Evolutionary conservation across 225 moss, liverwort and hornwort species (phyloP).

Genomic region (Marchantia polymorpha): DNA sequence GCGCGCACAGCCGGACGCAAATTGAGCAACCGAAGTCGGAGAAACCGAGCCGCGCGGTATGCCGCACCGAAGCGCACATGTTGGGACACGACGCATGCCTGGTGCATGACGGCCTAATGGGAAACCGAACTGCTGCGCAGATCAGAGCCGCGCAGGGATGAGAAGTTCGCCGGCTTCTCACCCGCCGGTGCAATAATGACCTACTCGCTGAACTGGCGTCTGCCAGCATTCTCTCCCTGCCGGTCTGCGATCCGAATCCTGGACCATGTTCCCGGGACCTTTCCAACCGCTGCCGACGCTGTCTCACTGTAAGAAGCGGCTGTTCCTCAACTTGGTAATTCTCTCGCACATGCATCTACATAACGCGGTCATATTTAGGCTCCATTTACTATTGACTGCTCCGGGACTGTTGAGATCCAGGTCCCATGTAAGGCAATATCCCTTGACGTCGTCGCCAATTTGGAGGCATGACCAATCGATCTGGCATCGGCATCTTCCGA

Average conservation of each 20-base stretch:
- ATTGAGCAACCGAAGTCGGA: not conserved
- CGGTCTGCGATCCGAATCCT: not conserved
- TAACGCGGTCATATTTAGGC: not conserved
- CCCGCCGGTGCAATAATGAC: not conserved
- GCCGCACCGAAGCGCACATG: not conserved
- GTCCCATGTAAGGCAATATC: not conserved
- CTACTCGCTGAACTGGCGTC: not conserved
- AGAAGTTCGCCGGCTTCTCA: not conserved
- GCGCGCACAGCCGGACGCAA: not conserved
- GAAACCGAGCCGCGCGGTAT: not conserved
- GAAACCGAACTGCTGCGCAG: not conserved
- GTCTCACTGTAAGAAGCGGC: not conserved
- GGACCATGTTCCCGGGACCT: not conserved
- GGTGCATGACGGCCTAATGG: not conserved
- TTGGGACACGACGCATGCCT: not conserved
- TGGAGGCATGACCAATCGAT: not conserved
- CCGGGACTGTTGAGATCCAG: not conserved
- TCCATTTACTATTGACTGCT: not conserved
- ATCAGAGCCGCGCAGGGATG: not conserved
- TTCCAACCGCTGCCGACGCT: not conserved
- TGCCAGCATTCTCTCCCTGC: not conserved
- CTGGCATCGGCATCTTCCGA: not conserved
- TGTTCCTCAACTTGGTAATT: not conserved
- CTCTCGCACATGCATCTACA: not conserved
- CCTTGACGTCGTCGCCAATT: not conserved